Conservation (phyloP, 345 rosid species). For the Microthlaspi erraticum region DNA sequence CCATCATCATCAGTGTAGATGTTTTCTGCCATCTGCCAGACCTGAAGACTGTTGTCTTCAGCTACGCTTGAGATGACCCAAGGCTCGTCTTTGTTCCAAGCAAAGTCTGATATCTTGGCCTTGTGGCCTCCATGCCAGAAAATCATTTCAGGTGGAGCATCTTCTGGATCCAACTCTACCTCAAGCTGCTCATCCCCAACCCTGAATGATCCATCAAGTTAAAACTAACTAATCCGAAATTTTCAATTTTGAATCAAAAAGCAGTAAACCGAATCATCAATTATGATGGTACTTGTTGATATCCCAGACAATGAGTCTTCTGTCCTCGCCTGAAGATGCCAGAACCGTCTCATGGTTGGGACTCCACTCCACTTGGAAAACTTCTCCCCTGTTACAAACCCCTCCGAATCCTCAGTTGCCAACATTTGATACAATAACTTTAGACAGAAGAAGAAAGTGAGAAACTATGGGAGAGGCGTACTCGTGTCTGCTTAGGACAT, state of each 20-base stretch:
- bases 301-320: conserved; percentile 94
- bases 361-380: conserved; percentile 95
- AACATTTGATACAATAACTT: background rate
- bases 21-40: conserved; percentile 83
- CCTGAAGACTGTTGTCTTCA: conserved; percentile 74
- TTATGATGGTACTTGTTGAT: conserved; percentile 68
- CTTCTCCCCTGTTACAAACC: conserved; percentile 68
- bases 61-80: conserved; percentile 86
- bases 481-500: conserved; percentile 74
- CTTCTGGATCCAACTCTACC: conserved; percentile 75
- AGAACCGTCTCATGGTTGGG: conserved; percentile 88
- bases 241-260: conserved; percentile 1
- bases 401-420: background rate
- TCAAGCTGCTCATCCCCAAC: conserved; percentile 85
- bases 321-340: conserved; percentile 88
- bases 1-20: conserved; percentile 55
- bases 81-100: conserved; percentile 76
- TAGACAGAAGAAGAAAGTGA: background rate
- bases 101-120: conserved; percentile 80
- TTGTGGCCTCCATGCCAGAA: conserved; percentile 90
- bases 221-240: conserved; percentile 14
- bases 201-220: conserved; percentile 46
- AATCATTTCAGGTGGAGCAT: conserved; percentile 84
- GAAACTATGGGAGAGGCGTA: conserved; percentile 42
- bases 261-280: background rate